A percentile compares a stretch with the other conserved stretches of the same genome.
phyloP scores from a whole-genome alignment of 108 stramenopile genomes.

The Asterionellopsis glacialis region DNA sequence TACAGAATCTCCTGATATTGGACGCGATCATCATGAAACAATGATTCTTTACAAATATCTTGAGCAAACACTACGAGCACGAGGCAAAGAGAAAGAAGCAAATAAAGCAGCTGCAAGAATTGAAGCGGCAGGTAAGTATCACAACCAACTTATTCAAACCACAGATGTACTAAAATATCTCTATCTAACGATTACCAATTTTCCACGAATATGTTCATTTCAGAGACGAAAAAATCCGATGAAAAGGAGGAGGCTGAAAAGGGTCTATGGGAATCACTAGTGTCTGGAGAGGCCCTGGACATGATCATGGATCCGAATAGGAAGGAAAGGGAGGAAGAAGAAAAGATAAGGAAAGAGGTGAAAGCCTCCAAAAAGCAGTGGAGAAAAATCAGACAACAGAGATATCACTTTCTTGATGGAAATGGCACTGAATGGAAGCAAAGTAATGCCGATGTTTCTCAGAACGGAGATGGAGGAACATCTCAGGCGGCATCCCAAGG shows the following conservation, averaged over 20 bases:
- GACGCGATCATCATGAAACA: slow-evolving; percentile 79
- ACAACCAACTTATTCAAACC: no score
- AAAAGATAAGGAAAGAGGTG: slow-evolving; percentile 71
- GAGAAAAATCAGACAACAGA: slow-evolving; percentile 74
- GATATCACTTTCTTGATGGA: slow-evolving; percentile 79
- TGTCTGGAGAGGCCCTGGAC: slow-evolving; percentile 68
- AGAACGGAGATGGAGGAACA: no score
- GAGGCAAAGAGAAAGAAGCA: slow-evolving; percentile 67
- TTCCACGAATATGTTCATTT: no score
- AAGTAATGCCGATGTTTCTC: no score
- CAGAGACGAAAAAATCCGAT: slow-evolving; percentile 9
- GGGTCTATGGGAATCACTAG: slow-evolving; percentile 58
- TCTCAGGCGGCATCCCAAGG: no score
- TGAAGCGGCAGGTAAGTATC: slow-evolving; percentile 8
- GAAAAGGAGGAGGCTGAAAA: slow-evolving; percentile 66
- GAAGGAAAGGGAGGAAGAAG: slow-evolving; percentile 83
- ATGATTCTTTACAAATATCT: slow-evolving; percentile 63
- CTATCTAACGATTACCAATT: no score
- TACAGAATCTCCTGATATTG: slow-evolving; percentile 79
- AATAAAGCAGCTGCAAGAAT: slow-evolving; percentile 42
- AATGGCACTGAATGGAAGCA: neutral
- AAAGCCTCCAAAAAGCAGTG: slow-evolving; percentile 74
- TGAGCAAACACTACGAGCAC: slow-evolving; percentile 49
- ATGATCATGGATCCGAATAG: slow-evolving; percentile 82
- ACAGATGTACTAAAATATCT: no score